A percentile compares a stretch with the other conserved stretches of the same genome.
Evolutionary conservation across 305 asterid species (phyloP).

Genomic region (Fraxinus nigra): DNA sequence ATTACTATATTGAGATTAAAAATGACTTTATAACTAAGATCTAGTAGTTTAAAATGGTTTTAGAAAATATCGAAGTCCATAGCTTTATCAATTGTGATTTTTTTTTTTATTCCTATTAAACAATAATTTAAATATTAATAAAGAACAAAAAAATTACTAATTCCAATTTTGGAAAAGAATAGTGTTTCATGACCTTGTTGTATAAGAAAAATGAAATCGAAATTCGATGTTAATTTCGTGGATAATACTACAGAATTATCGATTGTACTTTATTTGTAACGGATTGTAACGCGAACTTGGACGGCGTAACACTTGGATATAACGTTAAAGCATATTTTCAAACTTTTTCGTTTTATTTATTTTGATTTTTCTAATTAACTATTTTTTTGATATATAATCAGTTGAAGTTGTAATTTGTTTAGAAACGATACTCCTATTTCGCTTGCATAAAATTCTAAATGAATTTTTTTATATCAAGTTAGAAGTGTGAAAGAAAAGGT

Average conservation of each 20-base stretch:
- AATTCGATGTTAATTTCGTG: not conserved
- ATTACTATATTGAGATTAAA: too few relatives aligned
- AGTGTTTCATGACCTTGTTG: not conserved
- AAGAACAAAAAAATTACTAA: too few relatives aligned
- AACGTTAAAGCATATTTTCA: not conserved
- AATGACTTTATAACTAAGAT: too few relatives aligned
- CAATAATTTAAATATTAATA: too few relatives aligned
- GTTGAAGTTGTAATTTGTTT: not conserved
- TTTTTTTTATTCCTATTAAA: too few relatives aligned
- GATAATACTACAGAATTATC: not conserved
- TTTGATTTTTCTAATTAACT: too few relatives aligned
- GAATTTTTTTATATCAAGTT: not conserved
- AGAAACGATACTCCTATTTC: not conserved
- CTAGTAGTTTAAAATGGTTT: too few relatives aligned
- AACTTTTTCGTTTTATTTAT: not conserved
- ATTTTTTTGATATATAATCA: not conserved
- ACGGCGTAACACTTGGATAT: not conserved
- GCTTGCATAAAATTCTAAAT: not conserved
- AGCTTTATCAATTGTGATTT: too few relatives aligned
- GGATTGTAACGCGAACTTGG: not conserved
- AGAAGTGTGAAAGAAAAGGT: not conserved
- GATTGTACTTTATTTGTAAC: not conserved
- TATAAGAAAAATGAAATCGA: not conserved
- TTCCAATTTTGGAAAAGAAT: not conserved
- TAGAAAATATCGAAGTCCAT: too few relatives aligned